Base-by-base conservation (phyloP, 352 stramenopile species). In the Pythium apleroticum region DNA sequence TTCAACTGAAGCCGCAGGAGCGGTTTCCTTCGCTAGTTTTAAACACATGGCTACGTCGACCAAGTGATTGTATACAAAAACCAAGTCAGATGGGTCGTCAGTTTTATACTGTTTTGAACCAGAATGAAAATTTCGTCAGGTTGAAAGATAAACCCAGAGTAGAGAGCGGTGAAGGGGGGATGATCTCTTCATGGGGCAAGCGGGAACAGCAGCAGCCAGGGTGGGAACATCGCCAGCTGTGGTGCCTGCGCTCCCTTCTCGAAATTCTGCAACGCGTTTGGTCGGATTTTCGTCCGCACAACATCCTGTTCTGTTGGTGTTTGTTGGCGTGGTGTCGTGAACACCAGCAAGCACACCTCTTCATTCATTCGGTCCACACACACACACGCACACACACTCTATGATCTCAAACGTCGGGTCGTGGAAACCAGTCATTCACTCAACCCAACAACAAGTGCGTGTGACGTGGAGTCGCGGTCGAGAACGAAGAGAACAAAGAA, bases 1-100 rank as follows among this genome's bases (percentile, higher is more conserved):
- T 71, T 74, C 67, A 71, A 69, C 62, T 62, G 62, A 57, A 30
- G 20, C 7, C 35, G 17, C 4, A 15, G 45, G 53, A 56, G 48
- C 20, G 22, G 63, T 62, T 70, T 72, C 25, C 17, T 57, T 63
- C 58, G 45, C 2, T 0, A 52, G 65, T 68, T 66, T 64, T 3
- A 67, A 60, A 72, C 52, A 60, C 24, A 60, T 63, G 50, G 53
- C 35, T 61, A 57, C 31, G 5, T 48, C 20, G 20, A 35, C 17
- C 8, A 20, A 28, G 25, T 53, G 6, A 45, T 11, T 35, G 0
- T 0, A 45, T 68, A 66, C 11, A 37, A 53, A 46, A 37, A 30
- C n/a, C n/a, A 65, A 55, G 37, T 12, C 62, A 22, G 52, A 64
- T 3, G 33, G 0, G 6, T 22, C 14, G 10, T 17, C 0, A 57